A percentile compares a stretch with the other conserved stretches of the same genome.
Conservation (phyloP, 331 rosid species). For the Telfairia occidentalis region DNA sequence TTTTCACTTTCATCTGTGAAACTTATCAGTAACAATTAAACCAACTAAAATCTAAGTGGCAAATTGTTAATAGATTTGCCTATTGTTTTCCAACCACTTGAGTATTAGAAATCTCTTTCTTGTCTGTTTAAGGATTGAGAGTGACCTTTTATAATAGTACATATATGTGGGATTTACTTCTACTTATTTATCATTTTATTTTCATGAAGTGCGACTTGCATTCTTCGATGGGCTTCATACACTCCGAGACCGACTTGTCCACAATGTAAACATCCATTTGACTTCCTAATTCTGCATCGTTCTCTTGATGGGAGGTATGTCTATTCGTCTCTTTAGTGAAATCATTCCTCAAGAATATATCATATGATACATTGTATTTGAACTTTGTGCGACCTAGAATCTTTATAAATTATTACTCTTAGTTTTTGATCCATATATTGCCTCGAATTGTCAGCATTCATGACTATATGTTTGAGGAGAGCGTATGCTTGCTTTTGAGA, state of each 20-base stretch:
- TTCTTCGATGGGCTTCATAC: constrained; percentile 78
- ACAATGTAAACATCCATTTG: constrained; percentile 75
- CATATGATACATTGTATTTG: no score
- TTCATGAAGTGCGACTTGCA: constrained; percentile 66
- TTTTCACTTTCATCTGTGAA: not conserved
- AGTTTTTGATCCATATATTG: not conserved
- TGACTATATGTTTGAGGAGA: constrained; percentile 76
- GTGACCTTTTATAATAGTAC: not conserved
- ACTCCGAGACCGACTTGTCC: constrained; percentile 59
- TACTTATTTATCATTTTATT: not conserved
- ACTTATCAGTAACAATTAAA: not conserved
- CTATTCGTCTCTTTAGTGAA: no score
- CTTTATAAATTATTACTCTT: not conserved
- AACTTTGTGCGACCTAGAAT: not conserved
- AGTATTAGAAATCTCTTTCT: not conserved
- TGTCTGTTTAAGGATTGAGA: not conserved
- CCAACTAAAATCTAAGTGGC: not conserved
- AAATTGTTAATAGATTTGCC: not conserved
- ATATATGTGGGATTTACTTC: not conserved
- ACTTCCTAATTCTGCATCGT: constrained; percentile 70
- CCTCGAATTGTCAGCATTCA: constrained; percentile 31
- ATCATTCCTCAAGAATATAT: not conserved
- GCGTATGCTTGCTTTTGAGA: constrained; percentile 70
- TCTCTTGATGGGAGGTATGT: constrained; percentile 79
- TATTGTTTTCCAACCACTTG: not conserved